Conservation (phyloP, 495 filamentous ascomycete genomes). For the Daldinia caldariorum region DNA sequence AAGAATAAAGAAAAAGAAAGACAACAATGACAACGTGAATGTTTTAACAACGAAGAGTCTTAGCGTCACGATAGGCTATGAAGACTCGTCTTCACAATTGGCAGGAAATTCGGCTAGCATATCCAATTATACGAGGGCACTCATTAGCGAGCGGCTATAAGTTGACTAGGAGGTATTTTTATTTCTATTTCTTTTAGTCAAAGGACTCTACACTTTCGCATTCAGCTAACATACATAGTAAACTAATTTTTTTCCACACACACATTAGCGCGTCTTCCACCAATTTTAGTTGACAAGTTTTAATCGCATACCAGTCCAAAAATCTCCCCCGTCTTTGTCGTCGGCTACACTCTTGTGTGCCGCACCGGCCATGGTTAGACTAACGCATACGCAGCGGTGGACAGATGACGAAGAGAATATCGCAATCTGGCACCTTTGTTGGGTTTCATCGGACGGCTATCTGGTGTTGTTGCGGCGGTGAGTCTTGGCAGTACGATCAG, state of each 20-base stretch:
- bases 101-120: neutral
- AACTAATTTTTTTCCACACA: neutral
- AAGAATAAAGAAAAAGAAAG: neutral
- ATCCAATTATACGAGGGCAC: neutral
- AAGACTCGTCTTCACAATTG: neutral
- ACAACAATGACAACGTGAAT: neutral
- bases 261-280: neutral
- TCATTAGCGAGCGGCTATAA: conserved; percentile 1
- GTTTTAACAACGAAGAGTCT: neutral
- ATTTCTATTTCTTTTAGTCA: too few species aligned
- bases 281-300: neutral
- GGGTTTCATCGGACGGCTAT: neutral
- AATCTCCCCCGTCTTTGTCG: neutral
- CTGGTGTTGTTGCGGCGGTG: neutral
- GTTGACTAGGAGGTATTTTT: neutral
- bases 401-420: neutral
- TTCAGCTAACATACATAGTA: neutral
- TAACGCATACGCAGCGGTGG: neutral
- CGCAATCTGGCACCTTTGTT: neutral
- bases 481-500: neutral
- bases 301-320: neutral
- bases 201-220: neutral
- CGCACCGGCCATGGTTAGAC: neutral
- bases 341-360: neutral
- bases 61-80: neutral